These are phyloP conservation scores for Neotropicomus parvogracilis DNA, from an alignment of 1,284 basidiomycete genomes.

Conservation along the genomic window DNA sequence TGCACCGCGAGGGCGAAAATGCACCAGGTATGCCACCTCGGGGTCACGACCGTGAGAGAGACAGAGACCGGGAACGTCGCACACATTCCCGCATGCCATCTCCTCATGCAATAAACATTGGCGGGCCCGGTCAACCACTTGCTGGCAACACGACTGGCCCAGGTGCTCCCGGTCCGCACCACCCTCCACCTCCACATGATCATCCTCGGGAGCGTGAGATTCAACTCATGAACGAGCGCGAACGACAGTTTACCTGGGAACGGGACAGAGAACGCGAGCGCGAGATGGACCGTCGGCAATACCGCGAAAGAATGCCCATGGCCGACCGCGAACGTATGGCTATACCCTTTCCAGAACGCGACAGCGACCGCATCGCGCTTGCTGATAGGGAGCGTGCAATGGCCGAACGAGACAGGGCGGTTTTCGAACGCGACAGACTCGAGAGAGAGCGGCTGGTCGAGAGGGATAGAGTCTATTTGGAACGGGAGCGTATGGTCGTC, in stretches of 20 bases:
- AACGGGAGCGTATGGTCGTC: conserved; percentile 23
- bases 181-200: conserved; percentile 22
- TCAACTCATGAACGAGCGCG: conserved; percentile 24
- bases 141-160: conserved; percentile 13
- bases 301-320: conserved; percentile 26
- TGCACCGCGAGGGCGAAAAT: conserved; percentile 31
- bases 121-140: conserved; percentile 12
- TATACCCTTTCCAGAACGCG: conserved; percentile 22
- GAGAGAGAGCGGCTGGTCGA: conserved; percentile 25
- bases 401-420: conserved; percentile 25
- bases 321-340: conserved; percentile 27
- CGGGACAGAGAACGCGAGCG: conserved; percentile 30
- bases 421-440: conserved; percentile 23
- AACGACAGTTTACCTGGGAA: conserved; percentile 30
- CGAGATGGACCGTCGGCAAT: conserved; percentile 29
- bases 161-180: conserved; percentile 22
- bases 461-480: conserved; percentile 19
- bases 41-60: conserved; percentile 28
- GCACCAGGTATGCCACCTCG: conserved; percentile 25
- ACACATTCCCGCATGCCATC: conserved; percentile 26
- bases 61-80: conserved; percentile 31
- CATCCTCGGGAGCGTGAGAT: conserved; percentile 25
- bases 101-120: conserved; percentile 19
- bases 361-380: conserved; percentile 17
- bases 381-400: conserved; percentile 25